Percentiles rank a stretch among this genome's conserved stretches.
Conservation (phyloP, 2,329 filamentous ascomycete genomes). For the Fusarium equiseti region DNA sequence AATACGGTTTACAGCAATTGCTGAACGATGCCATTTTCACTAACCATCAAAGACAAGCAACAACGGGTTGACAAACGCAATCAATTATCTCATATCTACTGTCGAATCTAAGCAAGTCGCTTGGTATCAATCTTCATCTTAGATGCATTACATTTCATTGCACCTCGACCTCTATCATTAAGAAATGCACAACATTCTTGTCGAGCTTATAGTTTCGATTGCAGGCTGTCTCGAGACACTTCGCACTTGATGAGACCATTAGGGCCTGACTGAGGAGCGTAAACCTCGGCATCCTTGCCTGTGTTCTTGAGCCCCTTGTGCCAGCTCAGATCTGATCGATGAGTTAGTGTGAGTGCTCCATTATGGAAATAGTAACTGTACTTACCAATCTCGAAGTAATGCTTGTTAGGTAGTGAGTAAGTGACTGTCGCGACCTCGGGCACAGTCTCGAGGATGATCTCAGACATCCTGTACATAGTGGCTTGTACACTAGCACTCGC, state of each 20-base stretch:
- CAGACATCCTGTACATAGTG: conserved; percentile 99
- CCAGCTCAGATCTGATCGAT: conserved; percentile 84
- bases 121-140: conserved; percentile 39
- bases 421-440: conserved; percentile 79
- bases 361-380: conserved; percentile 32
- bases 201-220: conserved; percentile 15
- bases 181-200: conserved; percentile 9
- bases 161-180: conserved; percentile 24
- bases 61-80: not conserved
- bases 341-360: conserved; percentile 35
- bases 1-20: not conserved
- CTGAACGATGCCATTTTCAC: not conserved
- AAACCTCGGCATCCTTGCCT: conserved; percentile 94
- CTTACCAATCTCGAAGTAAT: conserved; percentile 96
- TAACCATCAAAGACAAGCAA: not conserved
- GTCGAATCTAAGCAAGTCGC: conserved; percentile 20
- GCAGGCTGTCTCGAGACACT: conserved; percentile 70
- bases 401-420: conserved; percentile 95
- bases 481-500: conserved; percentile 93
- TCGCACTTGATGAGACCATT: conserved; percentile 97
- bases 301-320: conserved; percentile 96
- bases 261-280: conserved; percentile 90
- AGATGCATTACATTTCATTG: conserved; percentile 36
- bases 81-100: conserved; percentile 6
- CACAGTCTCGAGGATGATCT: conserved; percentile 82